A percentile compares a stretch with the other conserved stretches of the same genome.
Evolutionary conservation across 345 rosid genomes (phyloP).

Genomic region (Gossypium turneri): DNA sequence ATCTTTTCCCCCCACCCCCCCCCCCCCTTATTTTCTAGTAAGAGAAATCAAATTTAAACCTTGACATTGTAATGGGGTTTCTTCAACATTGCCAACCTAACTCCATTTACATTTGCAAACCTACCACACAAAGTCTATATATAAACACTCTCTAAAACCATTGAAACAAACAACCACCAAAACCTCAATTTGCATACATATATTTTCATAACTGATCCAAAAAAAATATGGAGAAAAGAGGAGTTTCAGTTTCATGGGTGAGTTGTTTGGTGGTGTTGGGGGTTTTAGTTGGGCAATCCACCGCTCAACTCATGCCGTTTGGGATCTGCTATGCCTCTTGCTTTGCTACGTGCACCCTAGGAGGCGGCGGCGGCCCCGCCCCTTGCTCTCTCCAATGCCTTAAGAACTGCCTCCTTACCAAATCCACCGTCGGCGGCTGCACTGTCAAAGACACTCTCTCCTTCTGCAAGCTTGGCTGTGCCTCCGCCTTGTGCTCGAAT

Average conservation of each 20-base stretch:
- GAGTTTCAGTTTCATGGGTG: not conserved
- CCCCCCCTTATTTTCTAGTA: not conserved
- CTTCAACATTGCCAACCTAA: not conserved
- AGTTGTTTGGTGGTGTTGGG: constrained; percentile 25
- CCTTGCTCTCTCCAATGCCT: constrained; percentile 33
- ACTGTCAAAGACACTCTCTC: not conserved
- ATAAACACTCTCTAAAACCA: not conserved
- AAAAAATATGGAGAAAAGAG: not conserved
- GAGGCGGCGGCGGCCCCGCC: not conserved
- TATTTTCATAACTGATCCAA: not conserved
- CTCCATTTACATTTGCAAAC: not conserved
- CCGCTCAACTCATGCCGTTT: constrained; percentile 1
- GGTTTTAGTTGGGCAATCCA: not conserved
- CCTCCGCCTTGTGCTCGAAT: constrained; percentile 35
- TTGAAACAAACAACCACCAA: not conserved
- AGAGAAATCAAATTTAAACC: too few species aligned
- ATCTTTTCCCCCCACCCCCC: too few species aligned
- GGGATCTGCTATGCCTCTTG: constrained; percentile 32
- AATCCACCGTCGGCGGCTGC: not conserved
- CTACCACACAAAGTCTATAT: not conserved
- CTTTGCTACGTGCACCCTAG: constrained; percentile 31
- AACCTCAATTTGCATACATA: too few species aligned
- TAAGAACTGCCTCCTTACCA: constrained; percentile 29
- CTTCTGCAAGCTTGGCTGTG: constrained; percentile 49
- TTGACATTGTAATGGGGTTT: not conserved